phyloP scores from a whole-genome alignment of 1,284 basidiomycete species.

The Heterobasidion annosum region DNA sequence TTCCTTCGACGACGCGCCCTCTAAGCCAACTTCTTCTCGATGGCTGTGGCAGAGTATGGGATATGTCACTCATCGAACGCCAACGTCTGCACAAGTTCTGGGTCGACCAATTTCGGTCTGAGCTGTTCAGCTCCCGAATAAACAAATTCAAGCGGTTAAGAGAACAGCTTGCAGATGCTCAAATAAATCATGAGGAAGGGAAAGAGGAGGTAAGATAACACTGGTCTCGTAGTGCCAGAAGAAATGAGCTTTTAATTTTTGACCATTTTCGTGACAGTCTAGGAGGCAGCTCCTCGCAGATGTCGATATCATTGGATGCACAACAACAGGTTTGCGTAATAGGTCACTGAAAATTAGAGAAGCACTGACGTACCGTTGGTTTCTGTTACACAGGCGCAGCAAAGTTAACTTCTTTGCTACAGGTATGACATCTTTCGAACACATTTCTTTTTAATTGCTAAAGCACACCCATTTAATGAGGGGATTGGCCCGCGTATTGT shows the following conservation, averaged over 20 bases:
- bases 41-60: constrained; percentile 9
- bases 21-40: not conserved
- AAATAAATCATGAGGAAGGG: constrained; percentile 12
- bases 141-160: constrained; percentile 10
- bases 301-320: constrained; percentile 62
- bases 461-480: constrained; percentile 16
- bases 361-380: too few relatives aligned
- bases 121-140: constrained; percentile 13
- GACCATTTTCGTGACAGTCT: constrained; percentile 11
- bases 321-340: constrained; percentile 45
- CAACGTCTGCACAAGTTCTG: constrained; percentile 13
- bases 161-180: constrained; percentile 11
- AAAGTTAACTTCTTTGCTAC: constrained; percentile 47
- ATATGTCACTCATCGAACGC: constrained; percentile 17
- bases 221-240: not conserved
- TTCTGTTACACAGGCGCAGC: constrained; percentile 42
- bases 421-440: constrained; percentile 23
- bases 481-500: constrained; percentile 23
- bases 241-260: not conserved
- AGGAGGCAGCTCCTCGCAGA: constrained; percentile 37
- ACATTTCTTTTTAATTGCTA: not conserved
- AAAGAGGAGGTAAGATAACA: constrained; percentile 13
- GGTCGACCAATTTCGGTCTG: constrained; percentile 14
- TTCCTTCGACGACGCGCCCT: too few relatives aligned
- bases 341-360: too few relatives aligned